Conservation (phyloP, 257 asterid genomes). For the Rhazya stricta region DNA sequence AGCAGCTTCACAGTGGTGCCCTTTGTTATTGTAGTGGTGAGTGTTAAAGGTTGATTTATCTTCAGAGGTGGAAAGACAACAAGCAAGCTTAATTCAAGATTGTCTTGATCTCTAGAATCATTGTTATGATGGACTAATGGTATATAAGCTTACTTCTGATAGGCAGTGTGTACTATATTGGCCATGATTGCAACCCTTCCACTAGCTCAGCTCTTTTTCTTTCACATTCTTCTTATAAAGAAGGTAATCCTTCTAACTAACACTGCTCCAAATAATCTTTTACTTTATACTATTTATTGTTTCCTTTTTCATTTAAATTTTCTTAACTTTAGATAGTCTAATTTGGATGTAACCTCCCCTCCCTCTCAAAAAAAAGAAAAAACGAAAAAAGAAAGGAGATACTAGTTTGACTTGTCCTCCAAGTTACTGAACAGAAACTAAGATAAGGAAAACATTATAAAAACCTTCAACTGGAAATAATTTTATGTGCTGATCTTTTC, state of each 20-base stretch:
- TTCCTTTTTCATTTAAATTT: neutral
- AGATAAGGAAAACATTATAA: neutral
- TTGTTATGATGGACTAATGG: neutral
- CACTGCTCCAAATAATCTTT: neutral
- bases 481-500: conserved; percentile 12
- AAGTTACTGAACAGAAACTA: neutral
- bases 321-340: neutral
- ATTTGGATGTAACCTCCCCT: neutral
- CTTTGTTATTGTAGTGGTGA: conserved; percentile 85
- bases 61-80: neutral
- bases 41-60: conserved; percentile 20
- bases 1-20: conserved; percentile 95
- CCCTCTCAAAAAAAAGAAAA: neutral
- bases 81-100: conserved; percentile 3
- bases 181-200: conserved; percentile 99
- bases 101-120: neutral
- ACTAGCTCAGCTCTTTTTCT: conserved; percentile 93
- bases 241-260: conserved; percentile 42
- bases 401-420: neutral
- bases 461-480: neutral
- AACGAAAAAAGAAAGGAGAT: neutral
- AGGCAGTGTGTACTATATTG: conserved; percentile 93
- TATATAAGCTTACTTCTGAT: conserved; percentile 16
- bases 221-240: conserved; percentile 91
- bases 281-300: neutral